Conservation (phyloP, 345 rosid species). For the Pistacia vera region DNA sequence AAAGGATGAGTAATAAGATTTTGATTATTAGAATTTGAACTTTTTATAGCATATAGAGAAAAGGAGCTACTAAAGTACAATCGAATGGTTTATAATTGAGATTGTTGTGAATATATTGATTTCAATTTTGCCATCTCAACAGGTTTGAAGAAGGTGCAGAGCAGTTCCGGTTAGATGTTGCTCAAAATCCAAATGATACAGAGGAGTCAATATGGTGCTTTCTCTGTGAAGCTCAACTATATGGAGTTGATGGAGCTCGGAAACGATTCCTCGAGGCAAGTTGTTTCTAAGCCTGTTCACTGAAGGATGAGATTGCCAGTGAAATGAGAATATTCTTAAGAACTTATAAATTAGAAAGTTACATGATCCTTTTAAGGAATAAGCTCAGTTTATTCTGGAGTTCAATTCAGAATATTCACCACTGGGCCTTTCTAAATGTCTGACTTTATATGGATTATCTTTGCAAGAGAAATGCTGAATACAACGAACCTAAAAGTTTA, state of each 20-base stretch:
- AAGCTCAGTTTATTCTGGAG: neutral
- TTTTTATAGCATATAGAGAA: neutral
- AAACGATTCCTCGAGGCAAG: constrained; percentile 66
- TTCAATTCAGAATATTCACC: neutral
- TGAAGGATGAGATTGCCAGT: neutral
- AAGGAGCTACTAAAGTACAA: neutral
- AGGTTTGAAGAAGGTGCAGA: constrained; percentile 91
- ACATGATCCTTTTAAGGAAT: neutral
- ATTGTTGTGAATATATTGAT: constrained; percentile 16
- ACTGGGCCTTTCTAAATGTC: neutral
- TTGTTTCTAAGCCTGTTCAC: neutral
- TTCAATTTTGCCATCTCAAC: constrained; percentile 7
- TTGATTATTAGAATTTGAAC: neutral
- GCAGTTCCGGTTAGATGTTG: constrained; percentile 93
- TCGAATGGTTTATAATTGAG: neutral
- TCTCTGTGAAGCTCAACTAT: constrained; percentile 78
- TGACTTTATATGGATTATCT: neutral
- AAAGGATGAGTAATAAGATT: neutral
- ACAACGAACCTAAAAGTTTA: neutral
- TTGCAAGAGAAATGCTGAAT: neutral
- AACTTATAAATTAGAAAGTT: neutral
- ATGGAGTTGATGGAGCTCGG: constrained; percentile 69
- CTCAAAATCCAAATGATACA: constrained; percentile 85
- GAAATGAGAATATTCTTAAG: neutral
- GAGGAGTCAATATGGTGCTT: constrained; percentile 96